A percentile compares a stretch with the other conserved stretches of the same genome.
Evolutionary conservation across 1,284 basidiomycete species (phyloP).

Genomic region (Exobasidium rhododendri): DNA sequence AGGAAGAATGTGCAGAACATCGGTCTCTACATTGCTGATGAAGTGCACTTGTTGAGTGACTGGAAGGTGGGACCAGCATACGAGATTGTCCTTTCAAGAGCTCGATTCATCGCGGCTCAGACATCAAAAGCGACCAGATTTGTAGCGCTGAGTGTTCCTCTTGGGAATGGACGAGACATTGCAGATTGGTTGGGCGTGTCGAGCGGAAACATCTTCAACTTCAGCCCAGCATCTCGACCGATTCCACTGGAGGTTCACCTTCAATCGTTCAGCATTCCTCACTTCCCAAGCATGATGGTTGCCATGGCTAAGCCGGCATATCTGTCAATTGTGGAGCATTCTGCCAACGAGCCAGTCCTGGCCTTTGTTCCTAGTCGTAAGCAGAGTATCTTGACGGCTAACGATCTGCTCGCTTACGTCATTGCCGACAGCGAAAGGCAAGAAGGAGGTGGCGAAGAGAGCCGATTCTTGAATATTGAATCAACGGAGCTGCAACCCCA

Average conservation of each 20-base stretch:
- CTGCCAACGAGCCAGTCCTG: constrained; percentile 80
- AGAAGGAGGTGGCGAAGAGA: constrained; percentile 58
- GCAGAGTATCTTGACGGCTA: constrained; percentile 87
- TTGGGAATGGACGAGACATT: constrained; percentile 92
- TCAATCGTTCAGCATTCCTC: constrained; percentile 90
- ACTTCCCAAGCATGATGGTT: constrained; percentile 98
- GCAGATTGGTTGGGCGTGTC: constrained; percentile 97
- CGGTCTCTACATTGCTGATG: constrained; percentile 88
- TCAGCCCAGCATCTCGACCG: constrained; percentile 88
- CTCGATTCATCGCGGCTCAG: constrained; percentile 92
- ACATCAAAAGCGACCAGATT: constrained; percentile 85
- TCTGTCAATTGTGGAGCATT: constrained; percentile 84
- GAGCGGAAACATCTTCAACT: constrained; percentile 88
- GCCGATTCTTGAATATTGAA: constrained; percentile 87
- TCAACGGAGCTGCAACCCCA: constrained; percentile 79
- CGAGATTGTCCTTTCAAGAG: constrained; percentile 89
- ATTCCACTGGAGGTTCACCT: constrained; percentile 96
- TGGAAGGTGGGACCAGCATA: constrained; percentile 91
- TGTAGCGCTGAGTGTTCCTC: constrained; percentile 86
- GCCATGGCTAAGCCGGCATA: constrained; percentile 99
- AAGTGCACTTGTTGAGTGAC: constrained; percentile 82
- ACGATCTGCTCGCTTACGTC: constrained; percentile 86
- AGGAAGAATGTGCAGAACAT: constrained; percentile 94
- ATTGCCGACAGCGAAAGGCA: constrained; percentile 72
- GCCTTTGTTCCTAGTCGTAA: constrained; percentile 89